Base-by-base conservation (phyloP, 305 asterid genomes). In the Plantago coronopus region DNA sequence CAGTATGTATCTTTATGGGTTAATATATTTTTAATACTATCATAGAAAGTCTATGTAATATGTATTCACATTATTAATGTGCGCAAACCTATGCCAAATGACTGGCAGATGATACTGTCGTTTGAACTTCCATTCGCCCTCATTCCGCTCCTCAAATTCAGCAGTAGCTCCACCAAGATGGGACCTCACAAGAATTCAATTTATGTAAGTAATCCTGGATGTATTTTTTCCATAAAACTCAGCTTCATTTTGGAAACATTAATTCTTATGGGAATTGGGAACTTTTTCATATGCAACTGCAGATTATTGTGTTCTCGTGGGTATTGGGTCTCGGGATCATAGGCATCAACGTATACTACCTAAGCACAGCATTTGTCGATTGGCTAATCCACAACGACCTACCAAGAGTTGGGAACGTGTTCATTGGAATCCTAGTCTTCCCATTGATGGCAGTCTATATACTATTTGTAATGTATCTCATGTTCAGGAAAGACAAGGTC, bases 281-380 rank as follows among this genome's bases (percentile, higher is more conserved):
- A n/a, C 0, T 7, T 15, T 17, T 53, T 23, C 20, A 53, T 53
- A 12, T 13, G 6, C 13, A 6, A 2, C 9, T 44, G 31, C 51
- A 93, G 99, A 85, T 89, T 18, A 87, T 93, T 21, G 87, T 87
- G 68, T 20, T 89, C 65, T 89, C 96, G 1, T 89, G 97, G 99
- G 34, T 74, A 51, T 59, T 93, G 5, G 96, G 97, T 37, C 69
- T 93, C 1, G 89, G 94, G 51, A 87, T 93, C 69, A 89, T 93
- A 0, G 90, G 95, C 56, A 87, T 93, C 86, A 93, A 93, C 65
- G 50, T 93, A 45, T 93, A 93, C 76, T 93, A 86, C 60, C 63
- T 93, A 34, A 78, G 65, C 72, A 87, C 96, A 14, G 74, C 77
- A 29, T 93, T 86, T 15, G 84, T 89, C 0, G 88, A n/a, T 6